Evolutionary conservation across 2,329 filamentous ascomycete species (phyloP), one percentile per base, ranked within the genome.

Genomic region (Fusarium sp.): DNA sequence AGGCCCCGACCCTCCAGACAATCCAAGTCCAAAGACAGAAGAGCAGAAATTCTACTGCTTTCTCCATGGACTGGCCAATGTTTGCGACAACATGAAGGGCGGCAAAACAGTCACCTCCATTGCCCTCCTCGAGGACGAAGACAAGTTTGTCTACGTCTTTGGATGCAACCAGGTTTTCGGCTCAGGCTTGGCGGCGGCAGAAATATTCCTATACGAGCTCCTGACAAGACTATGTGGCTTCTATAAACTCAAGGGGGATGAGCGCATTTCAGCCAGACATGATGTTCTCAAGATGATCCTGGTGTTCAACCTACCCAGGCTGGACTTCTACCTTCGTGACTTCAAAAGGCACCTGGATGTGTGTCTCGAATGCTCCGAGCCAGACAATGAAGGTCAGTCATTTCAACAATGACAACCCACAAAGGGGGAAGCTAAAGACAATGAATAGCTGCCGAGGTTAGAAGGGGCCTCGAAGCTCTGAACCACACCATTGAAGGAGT

Each of bases 41-140:
- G 73, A 78, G 15, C 55, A 75, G 12, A 52, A 50, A 2, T 77
- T 78, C 6, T 71, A 76, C 3, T 60, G 30, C 2, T 81, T 78
- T n/a, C 69, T 80, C 1, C 73, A 79, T 43, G 76, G 73, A 8
- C 60, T 81, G 2, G 77, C 77, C 0, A 73, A 73, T 16, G 64
- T 79, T 4, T 80, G 79, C 51, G 79, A 81, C 40, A 75, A 60
- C 3, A 28, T 52, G 10, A 75, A 66, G 15, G 64, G 74, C 1
- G 79, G 78, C 2, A 60, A 28, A 1, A 80, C 77, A 0, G 76
- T 81, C 5, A 76, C 79, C 0, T 72, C 78, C 0, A 43, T 80
- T n/a, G 63, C 72, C 0, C 68, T 81, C 1, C 60, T 80, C 1
- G 68, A 79, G 7, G 63, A 68, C 5, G 72, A 72, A 3, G 72